A percentile compares a stretch with the other conserved stretches of the same genome.
phyloP scores from a whole-genome alignment of 2,329 filamentous ascomycete genomes.

The Ustilaginoidea virens region DNA sequence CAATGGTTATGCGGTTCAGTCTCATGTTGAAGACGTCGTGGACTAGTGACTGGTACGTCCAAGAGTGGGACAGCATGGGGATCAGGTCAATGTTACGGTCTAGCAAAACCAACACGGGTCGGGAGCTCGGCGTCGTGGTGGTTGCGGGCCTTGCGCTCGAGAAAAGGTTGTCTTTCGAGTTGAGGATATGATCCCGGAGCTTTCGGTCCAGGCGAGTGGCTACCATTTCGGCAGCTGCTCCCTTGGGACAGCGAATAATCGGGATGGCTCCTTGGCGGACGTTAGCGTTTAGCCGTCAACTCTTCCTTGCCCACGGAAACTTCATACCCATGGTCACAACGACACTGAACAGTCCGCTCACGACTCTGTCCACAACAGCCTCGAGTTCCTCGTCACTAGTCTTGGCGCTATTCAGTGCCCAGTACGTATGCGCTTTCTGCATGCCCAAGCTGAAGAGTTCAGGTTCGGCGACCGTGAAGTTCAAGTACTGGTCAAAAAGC shows the following conservation, averaged over 20 bases:
- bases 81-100: constrained; percentile 93
- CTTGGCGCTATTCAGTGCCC: constrained; percentile 86
- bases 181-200: constrained; percentile 87
- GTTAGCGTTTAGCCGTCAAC: constrained; percentile 1
- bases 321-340: constrained; percentile 85
- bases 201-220: constrained; percentile 89
- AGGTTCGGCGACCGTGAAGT: constrained; percentile 91
- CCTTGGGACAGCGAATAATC: constrained; percentile 87
- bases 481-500: constrained; percentile 91
- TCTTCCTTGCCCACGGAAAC: neutral
- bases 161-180: constrained; percentile 96
- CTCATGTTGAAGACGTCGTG: constrained; percentile 43
- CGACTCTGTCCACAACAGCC: constrained; percentile 73
- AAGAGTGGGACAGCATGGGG: constrained; percentile 95
- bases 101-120: constrained; percentile 83
- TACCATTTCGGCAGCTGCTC: constrained; percentile 85
- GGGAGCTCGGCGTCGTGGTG: constrained; percentile 49
- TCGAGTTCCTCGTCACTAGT: constrained; percentile 87
- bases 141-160: constrained; percentile 48
- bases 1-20: constrained; percentile 87
- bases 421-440: constrained; percentile 81
- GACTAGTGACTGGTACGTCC: constrained; percentile 68
- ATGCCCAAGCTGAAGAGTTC: constrained; percentile 91
- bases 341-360: constrained; percentile 93
- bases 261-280: constrained; percentile 58